Evolutionary conservation across 2,329 filamentous ascomycete species (phyloP), one percentile per base, ranked within the genome.

Genomic region (Bisporella sp.): DNA sequence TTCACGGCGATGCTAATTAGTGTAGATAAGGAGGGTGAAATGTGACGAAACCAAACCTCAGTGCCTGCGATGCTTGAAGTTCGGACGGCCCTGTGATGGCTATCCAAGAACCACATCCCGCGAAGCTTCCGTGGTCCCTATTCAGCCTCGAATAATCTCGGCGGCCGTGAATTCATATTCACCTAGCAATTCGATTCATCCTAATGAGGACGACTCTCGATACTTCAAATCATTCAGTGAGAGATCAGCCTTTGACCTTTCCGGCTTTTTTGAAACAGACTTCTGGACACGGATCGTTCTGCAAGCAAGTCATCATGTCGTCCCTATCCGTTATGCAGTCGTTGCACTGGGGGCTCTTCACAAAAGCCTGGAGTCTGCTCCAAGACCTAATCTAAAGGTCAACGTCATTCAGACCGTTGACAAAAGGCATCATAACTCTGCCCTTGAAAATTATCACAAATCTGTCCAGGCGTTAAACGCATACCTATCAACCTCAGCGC

Each of bases 311-410:
- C 78, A 84, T 53, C 69, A 71, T 4, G 76, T 83, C 57, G 66
- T 73, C 6, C 72, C 82, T 30, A 79, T 87, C 53, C 77, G 78
- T 9, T 79, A 85, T 62, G 79, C 82, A 9, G 79, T 85, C n/a
- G 74, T 85, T 31, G 82, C 83, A 4, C 69, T 87, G 4, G 82
- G 81, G 12, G 81, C 81, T 3, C 68, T 87, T 30, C 84, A 84
- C 62, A 83, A 83, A 63, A 82, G 80, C 3, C 62, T 84, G 4
- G 79, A 83, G 58, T 52, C 39, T 35, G 60, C 66, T 8, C 59
- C 57, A 7, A 57, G 60, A 1, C 49, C 58, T 8, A 45, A 48
- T 50, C 53, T 61, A 47, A 67, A 62, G 51, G 58, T 59, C 43
- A 66, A 64, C 11, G 63, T 71, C 32, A 58, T 63, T n/a, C 59